These are phyloP conservation scores for Boletus pseudopeckii DNA, from an alignment of 768 basidiomycete species.

Conservation along the genomic window DNA sequence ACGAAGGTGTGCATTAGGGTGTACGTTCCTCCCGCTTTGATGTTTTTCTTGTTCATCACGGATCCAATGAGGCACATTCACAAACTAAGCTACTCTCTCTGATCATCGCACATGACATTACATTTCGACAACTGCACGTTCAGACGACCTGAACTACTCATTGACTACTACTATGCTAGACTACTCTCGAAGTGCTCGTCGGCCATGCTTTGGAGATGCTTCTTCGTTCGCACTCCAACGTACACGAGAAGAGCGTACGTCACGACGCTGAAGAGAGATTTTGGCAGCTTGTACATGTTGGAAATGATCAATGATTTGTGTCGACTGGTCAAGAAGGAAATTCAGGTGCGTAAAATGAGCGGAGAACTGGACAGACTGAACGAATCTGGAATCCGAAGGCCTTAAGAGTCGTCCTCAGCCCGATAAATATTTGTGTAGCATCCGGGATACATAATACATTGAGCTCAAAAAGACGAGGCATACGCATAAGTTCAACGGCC, in stretches of 20 bases:
- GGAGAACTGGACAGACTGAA: too few species aligned
- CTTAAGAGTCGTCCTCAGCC: too few species aligned
- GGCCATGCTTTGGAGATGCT: constrained; percentile 39
- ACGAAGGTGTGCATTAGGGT: too few species aligned
- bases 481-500: not conserved
- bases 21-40: too few species aligned
- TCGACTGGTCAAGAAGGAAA: too few species aligned
- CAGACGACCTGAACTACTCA: constrained; percentile 56
- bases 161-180: constrained; percentile 58
- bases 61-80: constrained; percentile 15
- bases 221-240: constrained; percentile 32
- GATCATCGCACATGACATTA: constrained; percentile 50
- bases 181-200: constrained; percentile 46
- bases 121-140: constrained; percentile 43
- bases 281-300: too few species aligned
- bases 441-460: not conserved
- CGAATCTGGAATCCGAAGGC: too few species aligned
- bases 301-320: too few species aligned
- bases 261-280: constrained; percentile 30
- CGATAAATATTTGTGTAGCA: too few species aligned
- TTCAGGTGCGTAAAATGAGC: too few species aligned
- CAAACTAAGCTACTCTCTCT: constrained; percentile 57
- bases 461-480: not conserved
- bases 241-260: constrained; percentile 40
- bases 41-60: too few species aligned